Evolutionary conservation across 345 rosid species (phyloP).

Genomic region (Syzygium jambos): DNA sequence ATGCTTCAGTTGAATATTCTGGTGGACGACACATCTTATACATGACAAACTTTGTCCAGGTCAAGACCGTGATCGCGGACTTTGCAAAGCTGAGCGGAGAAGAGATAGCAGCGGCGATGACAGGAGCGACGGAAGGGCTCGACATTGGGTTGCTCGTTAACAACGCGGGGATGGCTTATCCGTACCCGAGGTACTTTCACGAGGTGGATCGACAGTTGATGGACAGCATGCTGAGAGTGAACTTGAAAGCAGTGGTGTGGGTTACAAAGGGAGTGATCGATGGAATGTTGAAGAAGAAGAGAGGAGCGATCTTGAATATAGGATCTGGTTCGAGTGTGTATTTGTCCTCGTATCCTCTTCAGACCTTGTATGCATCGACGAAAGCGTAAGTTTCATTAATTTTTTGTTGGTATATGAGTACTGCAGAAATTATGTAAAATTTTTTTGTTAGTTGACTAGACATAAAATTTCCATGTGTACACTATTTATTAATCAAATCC

Average conservation of each 20-base stretch:
- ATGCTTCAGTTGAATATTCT: neutral
- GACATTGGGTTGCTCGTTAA: slow-evolving; percentile 42
- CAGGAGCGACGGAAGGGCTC: slow-evolving; percentile 15
- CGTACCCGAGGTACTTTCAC: slow-evolving; percentile 20
- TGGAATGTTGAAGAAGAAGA: slow-evolving; percentile 34
- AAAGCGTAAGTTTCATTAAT: slow-evolving; percentile 29
- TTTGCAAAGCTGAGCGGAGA: slow-evolving; percentile 10
- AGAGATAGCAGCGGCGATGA: slow-evolving; percentile 13
- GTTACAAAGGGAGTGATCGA: slow-evolving; percentile 25
- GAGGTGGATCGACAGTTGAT: slow-evolving; percentile 25
- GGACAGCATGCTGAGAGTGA: slow-evolving; percentile 33
- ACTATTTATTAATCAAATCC: neutral
- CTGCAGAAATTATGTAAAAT: neutral
- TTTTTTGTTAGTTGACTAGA: neutral
- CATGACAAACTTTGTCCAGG: neutral
- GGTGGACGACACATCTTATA: neutral
- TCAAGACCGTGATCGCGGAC: slow-evolving; percentile 15
- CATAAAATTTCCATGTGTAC: neutral
- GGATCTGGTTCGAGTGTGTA: slow-evolving; percentile 31
- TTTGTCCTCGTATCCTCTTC: neutral
- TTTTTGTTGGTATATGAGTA: neutral
- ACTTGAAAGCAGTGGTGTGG: slow-evolving; percentile 29
- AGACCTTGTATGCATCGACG: slow-evolving; percentile 27
- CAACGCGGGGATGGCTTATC: slow-evolving; percentile 27
- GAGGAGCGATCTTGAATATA: slow-evolving; percentile 40